Evolutionary conservation across 2,329 filamentous ascomycete genomes (phyloP).

Genomic region (Xylogone sp.): DNA sequence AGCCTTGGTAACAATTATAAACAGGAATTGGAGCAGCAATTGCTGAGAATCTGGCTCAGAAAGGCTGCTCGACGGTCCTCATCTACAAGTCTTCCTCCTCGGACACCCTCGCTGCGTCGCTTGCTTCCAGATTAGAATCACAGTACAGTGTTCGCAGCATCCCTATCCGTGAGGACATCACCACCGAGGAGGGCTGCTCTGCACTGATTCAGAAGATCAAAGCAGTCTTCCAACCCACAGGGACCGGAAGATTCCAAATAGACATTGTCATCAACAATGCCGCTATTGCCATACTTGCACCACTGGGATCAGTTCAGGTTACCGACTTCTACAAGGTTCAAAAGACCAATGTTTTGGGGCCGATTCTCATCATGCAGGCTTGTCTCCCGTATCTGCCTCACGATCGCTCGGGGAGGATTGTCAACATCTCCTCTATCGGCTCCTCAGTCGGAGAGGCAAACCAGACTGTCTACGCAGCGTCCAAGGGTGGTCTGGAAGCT

Average conservation of each 20-base stretch:
- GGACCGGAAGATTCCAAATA: constrained; percentile 56
- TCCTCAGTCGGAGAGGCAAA: constrained; percentile 51
- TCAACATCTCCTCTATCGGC: constrained; percentile 56
- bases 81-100: constrained; percentile 62
- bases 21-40: constrained; percentile 67
- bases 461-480: constrained; percentile 58
- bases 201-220: constrained; percentile 47
- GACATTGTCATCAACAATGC: constrained; percentile 87
- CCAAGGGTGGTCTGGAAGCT: constrained; percentile 60
- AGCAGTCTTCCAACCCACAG: too few relatives aligned
- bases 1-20: too few relatives aligned
- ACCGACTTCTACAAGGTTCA: constrained; percentile 68
- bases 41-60: constrained; percentile 62
- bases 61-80: constrained; percentile 57
- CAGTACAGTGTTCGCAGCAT: constrained; percentile 56
- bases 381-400: constrained; percentile 62
- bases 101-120: constrained; percentile 42
- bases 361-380: constrained; percentile 71
- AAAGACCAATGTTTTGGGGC: constrained; percentile 75
- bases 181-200: constrained; percentile 53
- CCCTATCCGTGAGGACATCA: constrained; percentile 67
- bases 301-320: constrained; percentile 54
- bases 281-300: constrained; percentile 62
- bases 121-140: constrained; percentile 48
- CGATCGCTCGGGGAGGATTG: constrained; percentile 61